Evolutionary conservation across 768 basidiomycete species (phyloP).

Genomic region (Paxillus rubicundulus): DNA sequence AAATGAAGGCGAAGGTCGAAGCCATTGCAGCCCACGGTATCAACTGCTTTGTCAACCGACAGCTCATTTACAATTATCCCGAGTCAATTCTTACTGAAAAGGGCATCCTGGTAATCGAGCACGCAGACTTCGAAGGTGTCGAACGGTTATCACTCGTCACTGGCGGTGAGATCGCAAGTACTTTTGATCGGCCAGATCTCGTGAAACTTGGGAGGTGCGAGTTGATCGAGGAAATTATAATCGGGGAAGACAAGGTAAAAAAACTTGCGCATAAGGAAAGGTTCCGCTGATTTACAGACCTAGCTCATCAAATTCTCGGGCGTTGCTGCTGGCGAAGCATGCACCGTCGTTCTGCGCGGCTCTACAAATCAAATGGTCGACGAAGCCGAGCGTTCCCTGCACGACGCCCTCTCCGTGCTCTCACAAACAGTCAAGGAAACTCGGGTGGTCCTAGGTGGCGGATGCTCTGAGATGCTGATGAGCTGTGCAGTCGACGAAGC

Average conservation of each 20-base stretch:
- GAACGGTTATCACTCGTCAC: slow-evolving; percentile 94
- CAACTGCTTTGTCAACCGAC: slow-evolving; percentile 96
- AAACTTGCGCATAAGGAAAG: background rate
- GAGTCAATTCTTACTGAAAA: slow-evolving; percentile 93
- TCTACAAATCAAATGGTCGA: slow-evolving; percentile 99
- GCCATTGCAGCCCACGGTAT: slow-evolving; percentile 93
- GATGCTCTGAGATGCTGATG: slow-evolving; percentile 99
- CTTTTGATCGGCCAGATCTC: slow-evolving; percentile 89
- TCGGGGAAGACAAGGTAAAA: slow-evolving; percentile 95
- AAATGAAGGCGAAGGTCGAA: slow-evolving; percentile 99
- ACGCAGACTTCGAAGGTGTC: slow-evolving; percentile 98
- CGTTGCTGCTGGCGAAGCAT: slow-evolving; percentile 95
- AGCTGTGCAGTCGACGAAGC: slow-evolving; percentile 89
- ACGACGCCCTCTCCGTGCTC: slow-evolving; percentile 95
- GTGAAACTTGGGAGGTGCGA: slow-evolving; percentile 94
- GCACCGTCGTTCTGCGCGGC: slow-evolving; percentile 95
- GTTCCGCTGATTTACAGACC: background rate
- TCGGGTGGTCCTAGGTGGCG: slow-evolving; percentile 89
- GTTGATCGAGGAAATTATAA: slow-evolving; percentile 97
- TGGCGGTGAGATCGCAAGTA: slow-evolving; percentile 95
- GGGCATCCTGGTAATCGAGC: slow-evolving; percentile 95
- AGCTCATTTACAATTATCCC: slow-evolving; percentile 99
- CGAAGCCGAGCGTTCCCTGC: slow-evolving; percentile 95
- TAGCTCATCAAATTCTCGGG: slow-evolving; percentile 99
- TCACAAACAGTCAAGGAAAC: slow-evolving; percentile 99